These are phyloP conservation scores for Podaxis sp. DNA, from an alignment of 768 basidiomycete genomes.

Conservation along the genomic window DNA sequence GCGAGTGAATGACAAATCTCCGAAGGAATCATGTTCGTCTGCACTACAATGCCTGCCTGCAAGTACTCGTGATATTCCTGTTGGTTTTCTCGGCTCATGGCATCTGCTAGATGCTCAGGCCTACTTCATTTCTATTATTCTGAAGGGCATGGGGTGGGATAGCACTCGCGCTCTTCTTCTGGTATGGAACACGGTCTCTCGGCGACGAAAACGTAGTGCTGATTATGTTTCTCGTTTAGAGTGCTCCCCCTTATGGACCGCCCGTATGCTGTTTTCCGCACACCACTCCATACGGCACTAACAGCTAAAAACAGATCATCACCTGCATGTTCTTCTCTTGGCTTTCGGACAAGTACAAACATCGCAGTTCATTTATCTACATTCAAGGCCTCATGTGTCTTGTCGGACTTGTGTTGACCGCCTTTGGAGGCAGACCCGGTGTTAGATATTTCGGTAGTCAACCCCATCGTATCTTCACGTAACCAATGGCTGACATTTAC, in stretches of 20 bases:
- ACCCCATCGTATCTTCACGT: background rate
- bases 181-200: slow-evolving; percentile 23
- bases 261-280: slow-evolving; percentile 28
- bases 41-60: slow-evolving; percentile 43
- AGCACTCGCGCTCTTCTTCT: slow-evolving; percentile 36
- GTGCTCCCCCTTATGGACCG: slow-evolving; percentile 45
- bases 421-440: slow-evolving; percentile 33
- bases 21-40: slow-evolving; percentile 43
- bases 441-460: slow-evolving; percentile 42
- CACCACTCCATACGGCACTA: background rate
- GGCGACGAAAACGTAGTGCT: background rate
- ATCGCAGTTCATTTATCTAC: slow-evolving; percentile 41
- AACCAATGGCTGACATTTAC: background rate
- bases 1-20: background rate
- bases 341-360: slow-evolving; percentile 41
- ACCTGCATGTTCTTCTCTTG: slow-evolving; percentile 44
- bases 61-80: slow-evolving; percentile 11
- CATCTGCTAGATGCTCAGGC: slow-evolving; percentile 33
- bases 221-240: slow-evolving; percentile 25
- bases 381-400: slow-evolving; percentile 36
- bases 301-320: slow-evolving; percentile 25
- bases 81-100: background rate
- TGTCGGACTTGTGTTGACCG: slow-evolving; percentile 35
- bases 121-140: slow-evolving; percentile 47
- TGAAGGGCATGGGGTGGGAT: slow-evolving; percentile 45